Conservation (phyloP, 78 protist genomes). For the Cavenderia fasciculata region DNA sequence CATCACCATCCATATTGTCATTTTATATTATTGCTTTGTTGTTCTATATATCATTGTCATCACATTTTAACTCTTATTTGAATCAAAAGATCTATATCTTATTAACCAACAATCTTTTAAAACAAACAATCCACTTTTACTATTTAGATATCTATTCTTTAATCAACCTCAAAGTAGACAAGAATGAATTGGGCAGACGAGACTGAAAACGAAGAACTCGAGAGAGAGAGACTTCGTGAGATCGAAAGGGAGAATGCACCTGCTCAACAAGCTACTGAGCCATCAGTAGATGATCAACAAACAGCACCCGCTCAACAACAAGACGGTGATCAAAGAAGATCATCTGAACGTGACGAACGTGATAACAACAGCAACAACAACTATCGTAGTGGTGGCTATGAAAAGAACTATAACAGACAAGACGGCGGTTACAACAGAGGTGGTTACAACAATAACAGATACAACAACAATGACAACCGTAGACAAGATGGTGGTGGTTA, state of each 20-base stretch:
- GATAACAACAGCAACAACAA: slow-evolving; percentile 17
- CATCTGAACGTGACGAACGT: neutral
- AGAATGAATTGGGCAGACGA: slow-evolving; percentile 64
- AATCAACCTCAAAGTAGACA: neutral
- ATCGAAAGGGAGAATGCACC: neutral
- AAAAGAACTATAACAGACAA: neutral
- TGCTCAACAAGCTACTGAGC: neutral
- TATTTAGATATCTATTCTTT: neutral
- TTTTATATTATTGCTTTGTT: neutral
- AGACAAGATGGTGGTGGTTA: slow-evolving; percentile 1
- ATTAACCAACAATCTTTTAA: neutral
- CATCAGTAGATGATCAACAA: neutral
- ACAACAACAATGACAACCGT: neutral
- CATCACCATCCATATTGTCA: neutral
- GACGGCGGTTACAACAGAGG: neutral
- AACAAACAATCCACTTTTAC: neutral
- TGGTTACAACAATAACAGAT: neutral
- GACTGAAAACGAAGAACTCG: slow-evolving; percentile 57
- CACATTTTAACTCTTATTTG: neutral
- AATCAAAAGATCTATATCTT: neutral
- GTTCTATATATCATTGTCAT: neutral
- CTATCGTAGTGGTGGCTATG: neutral
- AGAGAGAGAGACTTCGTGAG: neutral
- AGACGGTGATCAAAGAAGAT: neutral
- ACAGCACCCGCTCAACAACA: neutral